These are phyloP conservation scores for Entophlyctis helioformis DNA, from an alignment of 192 early-diverging fungal genomes.

Conservation along the genomic window DNA sequence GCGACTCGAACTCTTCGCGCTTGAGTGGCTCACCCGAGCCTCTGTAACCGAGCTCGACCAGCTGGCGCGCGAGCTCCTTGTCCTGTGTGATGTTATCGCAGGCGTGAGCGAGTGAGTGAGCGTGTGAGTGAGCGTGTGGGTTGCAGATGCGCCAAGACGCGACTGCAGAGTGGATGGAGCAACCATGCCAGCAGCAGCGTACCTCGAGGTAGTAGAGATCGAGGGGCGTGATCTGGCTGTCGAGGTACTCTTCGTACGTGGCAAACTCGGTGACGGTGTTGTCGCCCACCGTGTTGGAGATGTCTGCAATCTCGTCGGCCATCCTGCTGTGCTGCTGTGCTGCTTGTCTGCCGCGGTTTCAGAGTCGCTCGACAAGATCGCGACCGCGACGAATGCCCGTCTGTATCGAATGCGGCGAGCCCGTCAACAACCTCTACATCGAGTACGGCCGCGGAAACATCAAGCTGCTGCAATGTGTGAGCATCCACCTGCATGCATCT, in stretches of 20 bases:
- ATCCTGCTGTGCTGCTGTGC: too few species aligned
- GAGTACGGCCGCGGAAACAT: too few species aligned
- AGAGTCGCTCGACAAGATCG: background rate
- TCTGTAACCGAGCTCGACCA: constrained; percentile 51
- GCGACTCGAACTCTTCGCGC: constrained; percentile 48
- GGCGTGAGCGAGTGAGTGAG: background rate
- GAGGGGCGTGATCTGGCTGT: constrained; percentile 44
- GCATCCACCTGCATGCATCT: too few species aligned
- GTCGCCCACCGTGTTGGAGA: constrained; percentile 28
- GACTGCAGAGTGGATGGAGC: too few species aligned
- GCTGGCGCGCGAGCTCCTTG: constrained; percentile 52
- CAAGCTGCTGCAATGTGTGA: too few species aligned
- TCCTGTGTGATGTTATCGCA: constrained; percentile 16
- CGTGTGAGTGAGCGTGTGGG: background rate
- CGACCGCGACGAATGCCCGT: background rate
- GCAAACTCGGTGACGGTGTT: constrained; percentile 46
- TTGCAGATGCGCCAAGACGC: too few species aligned
- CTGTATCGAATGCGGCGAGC: constrained; percentile 1
- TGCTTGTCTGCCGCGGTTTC: background rate
- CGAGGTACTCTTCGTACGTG: constrained; percentile 54
- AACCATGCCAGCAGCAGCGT: too few species aligned
- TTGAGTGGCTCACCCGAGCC: constrained; percentile 53
- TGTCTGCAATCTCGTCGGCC: constrained; percentile 27
- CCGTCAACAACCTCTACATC: background rate
- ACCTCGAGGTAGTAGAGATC: constrained; percentile 53